Evolutionary conservation across 345 rosid genomes (phyloP).

Genomic region (Schrenkiella parvula): DNA sequence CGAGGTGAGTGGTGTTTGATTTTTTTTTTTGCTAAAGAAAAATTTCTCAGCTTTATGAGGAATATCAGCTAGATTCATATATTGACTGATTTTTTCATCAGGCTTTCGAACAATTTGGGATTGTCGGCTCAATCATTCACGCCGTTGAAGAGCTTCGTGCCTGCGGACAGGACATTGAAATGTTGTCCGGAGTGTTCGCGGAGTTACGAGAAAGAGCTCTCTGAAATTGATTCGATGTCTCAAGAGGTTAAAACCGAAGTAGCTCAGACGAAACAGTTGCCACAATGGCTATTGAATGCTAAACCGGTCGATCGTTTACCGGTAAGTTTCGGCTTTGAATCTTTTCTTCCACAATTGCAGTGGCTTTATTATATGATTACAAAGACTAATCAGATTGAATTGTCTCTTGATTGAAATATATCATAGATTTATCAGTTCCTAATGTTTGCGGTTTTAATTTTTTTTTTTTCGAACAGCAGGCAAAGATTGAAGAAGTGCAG

Average conservation of each 20-base stretch:
- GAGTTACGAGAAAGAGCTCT: conserved; percentile 66
- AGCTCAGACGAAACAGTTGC: conserved; percentile 47
- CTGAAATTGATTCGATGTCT: conserved; percentile 45
- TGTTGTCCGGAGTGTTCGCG: conserved; percentile 71
- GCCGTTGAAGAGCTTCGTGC: conserved; percentile 54
- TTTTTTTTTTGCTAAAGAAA: background rate
- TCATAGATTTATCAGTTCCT: background rate
- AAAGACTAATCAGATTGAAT: background rate
- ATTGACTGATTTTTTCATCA: conserved; percentile 20
- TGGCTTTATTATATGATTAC: background rate
- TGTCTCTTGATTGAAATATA: background rate
- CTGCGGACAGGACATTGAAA: conserved; percentile 42
- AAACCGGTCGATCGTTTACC: conserved; percentile 41
- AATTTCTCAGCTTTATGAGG: background rate
- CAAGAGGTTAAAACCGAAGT: conserved; percentile 53
- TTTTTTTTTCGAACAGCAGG: conserved; percentile 11
- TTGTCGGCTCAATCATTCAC: conserved; percentile 53
- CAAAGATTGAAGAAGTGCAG: conserved; percentile 50
- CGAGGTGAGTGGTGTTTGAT: conserved; percentile 45
- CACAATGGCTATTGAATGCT: conserved; percentile 84
- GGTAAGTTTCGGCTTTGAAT: conserved; percentile 41
- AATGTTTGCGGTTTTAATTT: background rate
- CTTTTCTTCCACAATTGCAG: background rate
- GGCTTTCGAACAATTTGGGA: conserved; percentile 56
- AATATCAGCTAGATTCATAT: background rate